Evolutionary conservation across 176 grass and related monocot genomes (phyloP), one percentile per base, ranked within the genome.

Genomic region (Oropetium thomaeum): DNA sequence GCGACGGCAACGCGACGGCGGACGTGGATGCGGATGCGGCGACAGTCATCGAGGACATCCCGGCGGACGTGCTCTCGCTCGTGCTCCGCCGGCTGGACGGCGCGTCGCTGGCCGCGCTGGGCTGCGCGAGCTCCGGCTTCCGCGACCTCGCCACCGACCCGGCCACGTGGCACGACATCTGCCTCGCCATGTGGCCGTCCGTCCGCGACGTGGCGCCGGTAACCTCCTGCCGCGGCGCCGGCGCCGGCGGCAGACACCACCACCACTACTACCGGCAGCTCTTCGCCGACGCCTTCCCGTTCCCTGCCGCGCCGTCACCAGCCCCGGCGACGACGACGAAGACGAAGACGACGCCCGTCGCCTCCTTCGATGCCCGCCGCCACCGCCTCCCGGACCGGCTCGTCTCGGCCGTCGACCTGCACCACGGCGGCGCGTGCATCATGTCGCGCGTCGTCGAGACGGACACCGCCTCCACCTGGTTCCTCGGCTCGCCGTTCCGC

Each of bases 261-360:
- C n/a, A n/a, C n/a, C 17, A 17, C 20, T 34, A 68, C 12, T 75
- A 83, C 62, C 80, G 80, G 10, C 79, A 79, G 61, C 79, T 99
- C 73, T 95, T 95, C 84, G 73, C 84, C 49, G 91, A 93, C 79
- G 87, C 75, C 58, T 89, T 95, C 89, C 84, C 91, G 39, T 88
- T 89, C 71, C 95, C 88, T 7, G 61, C 63, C 63, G 23, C 20
- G 3, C 9, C 74, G 11, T n/a, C n/a, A n/a, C n/a, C n/a, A n/a
- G n/a, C n/a, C n/a, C 0, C 63, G 10, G 2, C 80, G 11, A 1
- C 48, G 0, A 0, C 67, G 26, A 0, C 47, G 1, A n/a, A n/a
- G n/a, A n/a, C n/a, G n/a, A n/a, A n/a, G n/a, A n/a, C n/a, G n/a
- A n/a, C n/a, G n/a, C n/a, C n/a, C n/a, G n/a, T n/a, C n/a, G n/a